phyloP scores from a whole-genome alignment of 768 basidiomycete species.

The Daedaleopsis sinensis region DNA sequence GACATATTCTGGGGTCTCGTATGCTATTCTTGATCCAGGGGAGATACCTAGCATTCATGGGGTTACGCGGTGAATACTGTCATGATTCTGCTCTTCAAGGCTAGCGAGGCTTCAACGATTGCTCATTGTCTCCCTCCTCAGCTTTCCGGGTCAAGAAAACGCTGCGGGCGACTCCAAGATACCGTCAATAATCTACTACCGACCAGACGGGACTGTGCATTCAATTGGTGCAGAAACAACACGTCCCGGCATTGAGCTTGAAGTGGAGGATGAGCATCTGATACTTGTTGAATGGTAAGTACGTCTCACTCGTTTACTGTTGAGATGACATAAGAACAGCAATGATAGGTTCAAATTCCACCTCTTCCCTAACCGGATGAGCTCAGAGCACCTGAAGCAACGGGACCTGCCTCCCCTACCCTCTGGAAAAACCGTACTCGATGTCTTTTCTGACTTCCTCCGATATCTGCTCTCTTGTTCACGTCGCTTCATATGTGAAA shows the following conservation, averaged over 20 bases:
- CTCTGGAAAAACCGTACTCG: constrained; percentile 40
- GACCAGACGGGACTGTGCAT: constrained; percentile 38
- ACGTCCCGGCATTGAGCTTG: constrained; percentile 2
- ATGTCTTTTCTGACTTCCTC: constrained; percentile 52
- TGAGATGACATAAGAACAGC: too few species aligned
- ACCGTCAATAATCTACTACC: constrained; percentile 53
- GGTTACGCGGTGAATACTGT: constrained; percentile 32
- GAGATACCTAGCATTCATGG: constrained; percentile 47
- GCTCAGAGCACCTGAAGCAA: neutral
- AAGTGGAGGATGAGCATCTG: constrained; percentile 1
- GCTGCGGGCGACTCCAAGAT: constrained; percentile 45
- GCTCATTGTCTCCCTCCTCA: constrained; percentile 3
- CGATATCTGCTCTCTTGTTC: constrained; percentile 48
- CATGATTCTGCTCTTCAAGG: too few species aligned
- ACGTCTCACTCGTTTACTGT: too few species aligned
- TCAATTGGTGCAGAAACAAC: constrained; percentile 50
- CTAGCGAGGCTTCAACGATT: neutral
- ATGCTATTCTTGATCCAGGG: constrained; percentile 42
- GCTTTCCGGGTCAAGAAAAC: constrained; percentile 46
- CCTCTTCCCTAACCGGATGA: constrained; percentile 13
- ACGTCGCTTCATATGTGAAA: constrained; percentile 49
- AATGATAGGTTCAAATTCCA: constrained; percentile 23
- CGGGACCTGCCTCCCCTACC: constrained; percentile 38
- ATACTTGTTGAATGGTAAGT: constrained; percentile 25
- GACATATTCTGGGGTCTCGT: constrained; percentile 53